Evolutionary conservation across 176 grass and related monocot species (phyloP).

Genomic region (Cenchrus americanus): DNA sequence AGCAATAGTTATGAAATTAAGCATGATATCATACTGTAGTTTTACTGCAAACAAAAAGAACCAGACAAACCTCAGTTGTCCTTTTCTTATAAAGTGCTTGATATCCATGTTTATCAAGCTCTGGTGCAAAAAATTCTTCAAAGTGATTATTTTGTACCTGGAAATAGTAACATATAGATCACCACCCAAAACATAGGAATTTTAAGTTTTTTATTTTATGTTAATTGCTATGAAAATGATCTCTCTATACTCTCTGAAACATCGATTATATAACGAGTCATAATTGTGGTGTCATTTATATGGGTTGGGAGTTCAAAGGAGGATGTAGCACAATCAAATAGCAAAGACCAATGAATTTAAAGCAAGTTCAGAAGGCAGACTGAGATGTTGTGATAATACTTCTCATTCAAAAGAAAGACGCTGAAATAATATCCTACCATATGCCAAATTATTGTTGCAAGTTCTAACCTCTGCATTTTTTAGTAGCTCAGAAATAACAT

Average conservation of each 20-base stretch:
- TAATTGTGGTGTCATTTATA: background rate
- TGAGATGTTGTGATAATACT: background rate
- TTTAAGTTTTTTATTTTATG: background rate
- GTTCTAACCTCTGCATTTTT: background rate
- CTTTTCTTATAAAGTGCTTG: conserved; percentile 87
- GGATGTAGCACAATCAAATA: background rate
- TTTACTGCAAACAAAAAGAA: conserved; percentile 10
- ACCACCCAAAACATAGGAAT: conserved; percentile 6
- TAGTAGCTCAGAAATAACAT: conserved; percentile 4
- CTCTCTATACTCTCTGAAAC: background rate
- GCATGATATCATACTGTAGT: background rate
- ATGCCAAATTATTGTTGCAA: background rate
- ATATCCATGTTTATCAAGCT: conserved; percentile 95
- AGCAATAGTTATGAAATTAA: background rate
- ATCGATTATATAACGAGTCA: background rate
- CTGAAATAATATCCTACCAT: background rate
- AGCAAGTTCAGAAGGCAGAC: background rate
- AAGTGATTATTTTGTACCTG: conserved; percentile 92
- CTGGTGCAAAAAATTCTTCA: conserved; percentile 82
- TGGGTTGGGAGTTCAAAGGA: background rate
- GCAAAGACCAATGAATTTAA: background rate
- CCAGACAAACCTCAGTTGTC: conserved; percentile 67
- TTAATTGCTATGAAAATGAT: conserved; percentile 3
- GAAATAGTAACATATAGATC: conserved; percentile 38
- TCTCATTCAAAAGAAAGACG: background rate